Percentiles rank a stretch among this genome's conserved stretches.
These are phyloP conservation scores for Colletotrichum somersetense DNA, from an alignment of 2,329 filamentous ascomycete species.

Conservation along the genomic window DNA sequence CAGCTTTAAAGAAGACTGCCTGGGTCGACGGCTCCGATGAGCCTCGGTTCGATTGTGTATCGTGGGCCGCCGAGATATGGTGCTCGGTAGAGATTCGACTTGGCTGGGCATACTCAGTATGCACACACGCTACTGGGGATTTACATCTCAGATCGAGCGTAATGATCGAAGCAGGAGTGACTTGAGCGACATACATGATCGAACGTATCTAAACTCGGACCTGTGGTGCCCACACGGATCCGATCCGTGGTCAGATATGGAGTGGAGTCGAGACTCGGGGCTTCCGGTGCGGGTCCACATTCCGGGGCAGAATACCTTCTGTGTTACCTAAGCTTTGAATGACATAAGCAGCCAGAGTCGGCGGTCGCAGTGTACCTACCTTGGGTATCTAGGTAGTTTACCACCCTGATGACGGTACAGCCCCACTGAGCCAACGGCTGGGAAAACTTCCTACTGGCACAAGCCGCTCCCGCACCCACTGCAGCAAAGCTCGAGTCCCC, in stretches of 20 bases:
- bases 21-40: neutral
- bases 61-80: neutral
- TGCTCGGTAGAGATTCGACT: neutral
- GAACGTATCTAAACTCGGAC: neutral
- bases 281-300: neutral
- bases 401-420: constrained; percentile 22
- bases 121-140: too few relatives aligned
- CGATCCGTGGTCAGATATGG: neutral
- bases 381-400: neutral
- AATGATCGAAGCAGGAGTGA: neutral
- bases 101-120: neutral
- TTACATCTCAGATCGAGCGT: too few relatives aligned
- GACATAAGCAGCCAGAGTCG: neutral
- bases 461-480: constrained; percentile 27
- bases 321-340: neutral
- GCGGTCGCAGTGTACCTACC: neutral
- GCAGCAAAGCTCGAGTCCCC: constrained; percentile 30
- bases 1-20: neutral
- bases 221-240: neutral
- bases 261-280: neutral
- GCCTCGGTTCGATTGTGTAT: neutral
- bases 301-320: neutral
- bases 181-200: neutral
- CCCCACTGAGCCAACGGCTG: constrained; percentile 24
- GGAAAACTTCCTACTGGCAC: constrained; percentile 35